Evolutionary conservation across 2,329 filamentous ascomycete genomes (phyloP).

Genomic region (Cephalotrichum gorgonifer): DNA sequence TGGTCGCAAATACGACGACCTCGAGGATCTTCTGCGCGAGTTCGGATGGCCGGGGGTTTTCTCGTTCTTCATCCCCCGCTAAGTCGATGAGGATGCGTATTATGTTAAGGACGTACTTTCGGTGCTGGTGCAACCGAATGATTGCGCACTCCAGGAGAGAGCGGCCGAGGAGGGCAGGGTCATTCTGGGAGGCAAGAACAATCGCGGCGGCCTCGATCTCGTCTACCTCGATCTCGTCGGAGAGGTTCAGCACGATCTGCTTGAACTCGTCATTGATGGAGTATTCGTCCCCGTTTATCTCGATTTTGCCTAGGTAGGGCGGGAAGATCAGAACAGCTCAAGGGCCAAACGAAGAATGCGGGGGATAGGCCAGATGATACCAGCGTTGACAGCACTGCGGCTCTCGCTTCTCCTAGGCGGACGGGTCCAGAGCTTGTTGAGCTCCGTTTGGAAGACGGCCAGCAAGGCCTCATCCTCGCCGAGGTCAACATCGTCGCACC

Average conservation of each 20-base stretch:
- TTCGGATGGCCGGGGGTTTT: neutral
- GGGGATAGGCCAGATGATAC: conserved; percentile 27
- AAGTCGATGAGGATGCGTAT: conserved; percentile 67
- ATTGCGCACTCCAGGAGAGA: conserved; percentile 68
- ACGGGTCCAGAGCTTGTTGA: conserved; percentile 67
- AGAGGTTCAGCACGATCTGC: conserved; percentile 68
- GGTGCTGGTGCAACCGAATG: conserved; percentile 78
- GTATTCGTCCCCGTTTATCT: conserved; percentile 63
- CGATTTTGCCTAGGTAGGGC: conserved; percentile 57
- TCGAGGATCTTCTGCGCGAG: conserved; percentile 15
- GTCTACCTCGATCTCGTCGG: conserved; percentile 83
- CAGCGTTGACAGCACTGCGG: conserved; percentile 58
- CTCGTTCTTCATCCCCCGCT: conserved; percentile 42
- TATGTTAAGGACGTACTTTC: conserved; percentile 74
- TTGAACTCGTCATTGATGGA: conserved; percentile 79
- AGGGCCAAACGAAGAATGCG: neutral
- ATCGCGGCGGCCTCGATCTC: conserved; percentile 75
- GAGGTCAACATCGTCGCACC: conserved; percentile 48
- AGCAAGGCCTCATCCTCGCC: conserved; percentile 62
- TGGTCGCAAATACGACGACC: conserved; percentile 40
- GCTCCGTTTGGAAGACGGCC: conserved; percentile 58
- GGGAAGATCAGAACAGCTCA: conserved; percentile 2
- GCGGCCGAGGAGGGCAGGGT: conserved; percentile 58
- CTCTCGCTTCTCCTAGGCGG: conserved; percentile 64
- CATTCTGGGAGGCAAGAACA: conserved; percentile 62